These are phyloP conservation scores for Phytophthora hybrid DNA, from an alignment of 352 stramenopile genomes.

Conservation along the genomic window DNA sequence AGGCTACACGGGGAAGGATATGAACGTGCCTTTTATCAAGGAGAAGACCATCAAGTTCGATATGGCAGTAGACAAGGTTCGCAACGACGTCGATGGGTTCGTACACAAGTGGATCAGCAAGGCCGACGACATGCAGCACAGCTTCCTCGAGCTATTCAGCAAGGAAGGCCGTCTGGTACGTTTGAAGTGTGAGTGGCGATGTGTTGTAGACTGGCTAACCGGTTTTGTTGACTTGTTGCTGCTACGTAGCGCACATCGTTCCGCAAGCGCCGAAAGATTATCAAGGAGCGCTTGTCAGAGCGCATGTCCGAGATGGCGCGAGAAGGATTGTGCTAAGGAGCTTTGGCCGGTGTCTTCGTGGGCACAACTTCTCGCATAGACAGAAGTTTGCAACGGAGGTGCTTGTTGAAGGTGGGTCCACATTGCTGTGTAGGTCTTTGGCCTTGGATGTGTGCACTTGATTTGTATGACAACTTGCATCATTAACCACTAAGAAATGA, in stretches of 20 bases:
- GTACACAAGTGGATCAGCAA: constrained; percentile 84
- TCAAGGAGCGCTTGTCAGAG: constrained; percentile 77
- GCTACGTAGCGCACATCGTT: constrained; percentile 65
- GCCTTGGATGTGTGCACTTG: constrained; percentile 27
- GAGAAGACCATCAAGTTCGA: constrained; percentile 91
- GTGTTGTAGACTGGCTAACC: constrained; percentile 9
- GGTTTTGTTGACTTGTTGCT: constrained; percentile 14
- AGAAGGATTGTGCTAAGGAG: constrained; percentile 75
- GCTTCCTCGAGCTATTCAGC: constrained; percentile 81
- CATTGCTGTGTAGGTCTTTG: constrained; percentile 21
- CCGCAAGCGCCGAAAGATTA: constrained; percentile 85
- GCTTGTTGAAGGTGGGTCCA: constrained; percentile 2
- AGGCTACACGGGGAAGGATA: constrained; percentile 92
- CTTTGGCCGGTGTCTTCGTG: neutral
- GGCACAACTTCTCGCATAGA: constrained; percentile 10
- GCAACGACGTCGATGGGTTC: constrained; percentile 79
- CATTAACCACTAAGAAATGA: constrained; percentile 40
- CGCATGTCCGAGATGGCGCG: constrained; percentile 79
- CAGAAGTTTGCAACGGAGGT: neutral
- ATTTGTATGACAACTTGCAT: constrained; percentile 37
- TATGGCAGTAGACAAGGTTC: constrained; percentile 86
- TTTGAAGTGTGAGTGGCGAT: neutral
- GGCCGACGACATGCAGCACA: constrained; percentile 82
- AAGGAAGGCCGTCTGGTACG: constrained; percentile 79
- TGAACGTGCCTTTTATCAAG: constrained; percentile 93